A percentile compares a stretch with the other conserved stretches of the same genome.
Evolutionary conservation across 2,329 filamentous ascomycete species (phyloP).

Genomic region (Pyrenophora tritici-repentis): DNA sequence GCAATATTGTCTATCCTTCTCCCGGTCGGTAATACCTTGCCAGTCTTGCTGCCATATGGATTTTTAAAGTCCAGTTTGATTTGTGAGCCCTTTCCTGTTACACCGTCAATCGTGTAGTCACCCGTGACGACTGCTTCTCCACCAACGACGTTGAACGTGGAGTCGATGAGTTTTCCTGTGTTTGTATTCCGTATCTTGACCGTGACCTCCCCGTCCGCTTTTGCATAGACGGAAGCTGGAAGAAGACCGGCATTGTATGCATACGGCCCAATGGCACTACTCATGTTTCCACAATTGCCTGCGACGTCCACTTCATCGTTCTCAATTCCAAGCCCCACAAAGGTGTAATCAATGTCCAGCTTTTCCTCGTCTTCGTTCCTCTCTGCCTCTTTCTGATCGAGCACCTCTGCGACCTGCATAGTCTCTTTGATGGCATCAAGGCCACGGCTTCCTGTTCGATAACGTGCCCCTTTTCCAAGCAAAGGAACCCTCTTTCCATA

Average conservation of each 20-base stretch:
- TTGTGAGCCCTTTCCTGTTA: conserved; percentile 61
- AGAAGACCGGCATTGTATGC: conserved; percentile 62
- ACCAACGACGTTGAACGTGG: conserved; percentile 59
- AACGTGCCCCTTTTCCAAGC: conserved; percentile 3
- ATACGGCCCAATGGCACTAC: conserved; percentile 69
- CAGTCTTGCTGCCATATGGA: conserved; percentile 68
- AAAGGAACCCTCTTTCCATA: conserved; percentile 10
- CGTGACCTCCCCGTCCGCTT: conserved; percentile 47
- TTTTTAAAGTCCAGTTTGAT: conserved; percentile 66
- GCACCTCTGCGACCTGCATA: conserved; percentile 4
- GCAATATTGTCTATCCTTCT: conserved; percentile 58
- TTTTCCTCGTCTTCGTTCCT: conserved; percentile 5
- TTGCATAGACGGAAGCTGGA: conserved; percentile 30
- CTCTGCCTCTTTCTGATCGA: conserved; percentile 2
- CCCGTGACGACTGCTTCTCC: conserved; percentile 57
- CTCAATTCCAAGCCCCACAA: conserved; percentile 69
- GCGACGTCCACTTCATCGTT: conserved; percentile 66
- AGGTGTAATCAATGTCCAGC: conserved; percentile 70
- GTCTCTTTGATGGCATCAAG: conserved; percentile 16
- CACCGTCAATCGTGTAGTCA: conserved; percentile 67
- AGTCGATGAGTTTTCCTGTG: conserved; percentile 66
- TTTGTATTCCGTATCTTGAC: conserved; percentile 74
- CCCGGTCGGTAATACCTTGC: conserved; percentile 65
- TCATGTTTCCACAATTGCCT: conserved; percentile 80
- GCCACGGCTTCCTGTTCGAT: conserved; percentile 16